Conservation (phyloP, 2,329 filamentous ascomycete genomes). For the Verticillium dahliae region DNA sequence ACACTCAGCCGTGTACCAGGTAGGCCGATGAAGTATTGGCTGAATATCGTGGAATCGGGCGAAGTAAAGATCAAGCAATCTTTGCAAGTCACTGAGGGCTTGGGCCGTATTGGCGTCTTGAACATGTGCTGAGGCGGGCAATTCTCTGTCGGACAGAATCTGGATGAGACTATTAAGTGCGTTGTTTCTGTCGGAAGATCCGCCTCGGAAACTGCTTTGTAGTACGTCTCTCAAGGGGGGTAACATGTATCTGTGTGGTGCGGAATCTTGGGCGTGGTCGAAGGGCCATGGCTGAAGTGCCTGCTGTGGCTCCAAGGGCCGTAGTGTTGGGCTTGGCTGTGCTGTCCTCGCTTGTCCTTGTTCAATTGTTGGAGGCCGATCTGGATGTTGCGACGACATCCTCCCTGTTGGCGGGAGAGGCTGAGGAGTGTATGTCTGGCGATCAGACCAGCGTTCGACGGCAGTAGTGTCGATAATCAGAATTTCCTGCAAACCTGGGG, state of each 20-base stretch:
- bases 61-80: slow-evolving; percentile 17
- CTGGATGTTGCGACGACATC: neutral
- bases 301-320: slow-evolving; percentile 1
- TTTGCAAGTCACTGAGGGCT: slow-evolving; percentile 14
- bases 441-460: neutral
- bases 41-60: slow-evolving; percentile 19
- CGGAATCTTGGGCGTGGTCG: slow-evolving; percentile 11
- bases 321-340: neutral
- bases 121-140: slow-evolving; percentile 10
- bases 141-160: slow-evolving; percentile 16
- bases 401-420: neutral
- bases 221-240: slow-evolving; percentile 16
- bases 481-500: neutral
- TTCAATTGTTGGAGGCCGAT: neutral
- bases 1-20: slow-evolving; percentile 16
- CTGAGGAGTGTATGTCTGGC: neutral
- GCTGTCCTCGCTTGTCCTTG: neutral
- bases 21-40: slow-evolving; percentile 21
- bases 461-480: neutral
- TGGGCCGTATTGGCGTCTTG: slow-evolving; percentile 8
- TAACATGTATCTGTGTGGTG: slow-evolving; percentile 8
- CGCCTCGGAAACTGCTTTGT: slow-evolving; percentile 1
- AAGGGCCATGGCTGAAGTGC: slow-evolving; percentile 13
- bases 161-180: slow-evolving; percentile 13
- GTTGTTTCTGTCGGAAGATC: neutral